phyloP scores from a whole-genome alignment of 2,329 filamentous ascomycete species.

The Tolypocladium paradoxum region DNA sequence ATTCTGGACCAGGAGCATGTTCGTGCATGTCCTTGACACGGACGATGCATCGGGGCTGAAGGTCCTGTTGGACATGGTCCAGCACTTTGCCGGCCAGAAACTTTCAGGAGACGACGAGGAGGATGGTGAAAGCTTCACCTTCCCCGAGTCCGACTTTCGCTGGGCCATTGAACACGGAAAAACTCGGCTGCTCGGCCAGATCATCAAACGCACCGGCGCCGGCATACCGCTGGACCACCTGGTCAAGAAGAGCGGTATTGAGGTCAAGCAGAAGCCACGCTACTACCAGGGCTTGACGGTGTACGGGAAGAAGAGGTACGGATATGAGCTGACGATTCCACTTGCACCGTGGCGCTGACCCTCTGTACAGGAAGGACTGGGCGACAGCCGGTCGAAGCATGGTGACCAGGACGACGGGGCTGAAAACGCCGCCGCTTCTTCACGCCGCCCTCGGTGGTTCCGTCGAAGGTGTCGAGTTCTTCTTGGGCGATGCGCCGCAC shows the following conservation, averaged over 20 bases:
- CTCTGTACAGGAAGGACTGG: conserved; percentile 49
- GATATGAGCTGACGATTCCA: neutral
- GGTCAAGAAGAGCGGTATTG: conserved; percentile 53
- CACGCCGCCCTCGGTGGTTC: conserved; percentile 45
- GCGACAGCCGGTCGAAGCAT: conserved; percentile 48
- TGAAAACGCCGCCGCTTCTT: conserved; percentile 47
- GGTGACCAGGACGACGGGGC: conserved; percentile 26
- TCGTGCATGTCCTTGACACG: conserved; percentile 35
- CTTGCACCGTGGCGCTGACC: conserved; percentile 5
- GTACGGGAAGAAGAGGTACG: conserved; percentile 55
- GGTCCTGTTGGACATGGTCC: conserved; percentile 44
- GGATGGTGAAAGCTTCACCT: conserved; percentile 22
- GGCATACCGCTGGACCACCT: conserved; percentile 60
- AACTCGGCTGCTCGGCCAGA: conserved; percentile 46
- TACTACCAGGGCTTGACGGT: conserved; percentile 72
- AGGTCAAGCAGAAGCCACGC: conserved; percentile 51
- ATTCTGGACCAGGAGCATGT: conserved; percentile 12
- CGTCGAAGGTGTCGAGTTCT: conserved; percentile 65
- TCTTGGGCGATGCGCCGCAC: conserved; percentile 59
- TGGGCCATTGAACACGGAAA: conserved; percentile 36
- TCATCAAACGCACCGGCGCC: conserved; percentile 56
- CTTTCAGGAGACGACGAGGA: conserved; percentile 22
- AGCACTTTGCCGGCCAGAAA: conserved; percentile 30
- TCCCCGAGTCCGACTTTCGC: conserved; percentile 30
- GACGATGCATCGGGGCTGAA: conserved; percentile 45